Base-by-base conservation (phyloP, 345 rosid genomes). In the Brassica rapa region DNA sequence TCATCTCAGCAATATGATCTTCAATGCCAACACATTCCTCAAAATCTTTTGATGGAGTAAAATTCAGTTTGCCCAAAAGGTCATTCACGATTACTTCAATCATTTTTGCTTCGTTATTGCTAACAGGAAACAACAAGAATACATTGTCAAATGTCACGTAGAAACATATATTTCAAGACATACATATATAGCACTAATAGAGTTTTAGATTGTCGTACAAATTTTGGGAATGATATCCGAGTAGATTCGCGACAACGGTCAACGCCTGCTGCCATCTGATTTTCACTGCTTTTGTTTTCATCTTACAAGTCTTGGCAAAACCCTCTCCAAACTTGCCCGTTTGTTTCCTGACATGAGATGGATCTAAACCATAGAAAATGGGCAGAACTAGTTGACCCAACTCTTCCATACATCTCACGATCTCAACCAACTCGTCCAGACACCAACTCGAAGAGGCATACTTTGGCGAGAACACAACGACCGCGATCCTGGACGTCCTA, bases 391-490 rank as follows among this genome's bases (percentile, higher is more conserved):
- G 2, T 35, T 71, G 74, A 33, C 33, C 65, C 0, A 0, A 57
- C 6, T 71, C 65, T 33, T 57, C 23, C 23, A 12, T 55, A 2
- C 74, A 71, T 6, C 2, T 71, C 33, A 71, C 32, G 14, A 71
- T 71, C 11, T 71, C 74, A 11, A 71, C 0, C 32, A 71, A 14
- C 53, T 71, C 74, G 4, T 71, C 33, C 0, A 71, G 65, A 7
- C 74, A 71, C 74, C 74, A 71, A 8, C 53, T 71, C 0, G 74
- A 71, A 14, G 74, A 71, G 11, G 65, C 10, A 6, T 71, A 71
- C 0, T 57, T 71, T 1, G 3, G 4, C 0, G 65, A 71, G n/a
- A 71, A 35, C 7, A 70, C 32, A 10, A 70, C 74, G 0, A 70
- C 46, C 1, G 75, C 53, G 4, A 71, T 41, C 53, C 53, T 72